Percentiles rank a stretch among this genome's conserved stretches.
Evolutionary conservation across 192 early-diverging fungal genomes (phyloP).

Genomic region (Thoreauomyces humboldtii): DNA sequence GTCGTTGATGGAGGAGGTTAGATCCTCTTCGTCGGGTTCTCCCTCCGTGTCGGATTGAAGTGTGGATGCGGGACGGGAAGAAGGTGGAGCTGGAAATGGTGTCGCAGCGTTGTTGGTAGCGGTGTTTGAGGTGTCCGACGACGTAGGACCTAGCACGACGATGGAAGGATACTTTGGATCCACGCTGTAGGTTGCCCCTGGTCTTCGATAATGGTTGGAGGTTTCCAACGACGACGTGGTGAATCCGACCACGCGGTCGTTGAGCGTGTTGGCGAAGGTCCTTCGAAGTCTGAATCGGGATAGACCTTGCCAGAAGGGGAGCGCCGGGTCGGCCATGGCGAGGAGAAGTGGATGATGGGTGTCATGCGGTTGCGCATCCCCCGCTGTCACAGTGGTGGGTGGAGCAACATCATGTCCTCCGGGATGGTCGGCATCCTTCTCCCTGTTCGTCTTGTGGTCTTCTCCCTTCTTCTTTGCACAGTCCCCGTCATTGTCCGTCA

Average conservation of each 20-base stretch:
- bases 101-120: too few relatives aligned
- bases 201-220: conserved; percentile 27
- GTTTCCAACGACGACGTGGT: conserved; percentile 19
- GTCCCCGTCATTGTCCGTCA: conserved; percentile 25
- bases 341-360: conserved; percentile 38
- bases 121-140: not conserved
- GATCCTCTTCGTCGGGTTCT: not conserved
- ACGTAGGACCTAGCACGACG: conserved; percentile 8
- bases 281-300: conserved; percentile 20
- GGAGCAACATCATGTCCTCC: too few relatives aligned
- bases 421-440: too few relatives aligned
- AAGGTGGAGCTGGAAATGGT: too few relatives aligned
- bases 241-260: conserved; percentile 34
- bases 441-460: not conserved
- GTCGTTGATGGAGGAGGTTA: not conserved
- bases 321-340: conserved; percentile 33
- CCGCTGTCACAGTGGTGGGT: not conserved
- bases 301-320: conserved; percentile 34
- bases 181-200: conserved; percentile 17
- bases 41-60: conserved; percentile 1
- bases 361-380: too few relatives aligned
- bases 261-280: conserved; percentile 33
- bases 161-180: conserved; percentile 42
- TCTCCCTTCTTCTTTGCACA: not conserved
- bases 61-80: conserved; percentile 9